Base-by-base conservation (phyloP, 768 basidiomycete genomes). In the Coprinopsis strossmayeri region DNA sequence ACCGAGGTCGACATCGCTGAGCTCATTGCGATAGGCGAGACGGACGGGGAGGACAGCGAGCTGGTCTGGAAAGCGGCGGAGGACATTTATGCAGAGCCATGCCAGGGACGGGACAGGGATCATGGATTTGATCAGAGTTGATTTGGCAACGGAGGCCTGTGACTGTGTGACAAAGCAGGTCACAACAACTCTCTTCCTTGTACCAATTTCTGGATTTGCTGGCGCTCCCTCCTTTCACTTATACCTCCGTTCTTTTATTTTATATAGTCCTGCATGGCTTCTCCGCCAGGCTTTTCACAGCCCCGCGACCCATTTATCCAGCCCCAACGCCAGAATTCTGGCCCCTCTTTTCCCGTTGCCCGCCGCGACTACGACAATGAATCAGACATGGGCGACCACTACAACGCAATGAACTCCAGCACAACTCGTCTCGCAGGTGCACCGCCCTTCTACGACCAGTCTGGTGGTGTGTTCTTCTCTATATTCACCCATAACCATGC, bases 351-450 rank as follows among this genome's bases (percentile, higher is more conserved):
- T 46, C 60, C 59, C 53, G 64, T 67, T 60, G 61, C 69, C 53
- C 58, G 64, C 43, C 64, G 64, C 51, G 70, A 70, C 55, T 71
- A 72, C 55, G 73, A 76, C 47, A 60, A 60, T 53, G 77, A 81
- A 56, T 75, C 73, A 3, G 77, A 79, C 53, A 57, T 66, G 45
- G 64, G 70, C 34, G 79, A 81, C 59, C 78, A 74, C 50, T 81
- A 79, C 62, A 62, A 57, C 52, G 69, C 68, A 44, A 65, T 68
- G 46, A 77, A 72, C 55, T 71, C 72, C n/a, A 78, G 78, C 59
- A 76, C 77, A 0, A 73, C 79, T 34, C 70, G 78, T 55, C 71
- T 82, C 45, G 77, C 78, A 27, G 68, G 69, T 50, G 71, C 69
- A 40, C 67, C 70, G 46, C 66, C 57, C 37, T 71, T 65, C 54